Conservation (phyloP, 2,329 filamentous ascomycete species). For the Aureobasidium sp. region DNA sequence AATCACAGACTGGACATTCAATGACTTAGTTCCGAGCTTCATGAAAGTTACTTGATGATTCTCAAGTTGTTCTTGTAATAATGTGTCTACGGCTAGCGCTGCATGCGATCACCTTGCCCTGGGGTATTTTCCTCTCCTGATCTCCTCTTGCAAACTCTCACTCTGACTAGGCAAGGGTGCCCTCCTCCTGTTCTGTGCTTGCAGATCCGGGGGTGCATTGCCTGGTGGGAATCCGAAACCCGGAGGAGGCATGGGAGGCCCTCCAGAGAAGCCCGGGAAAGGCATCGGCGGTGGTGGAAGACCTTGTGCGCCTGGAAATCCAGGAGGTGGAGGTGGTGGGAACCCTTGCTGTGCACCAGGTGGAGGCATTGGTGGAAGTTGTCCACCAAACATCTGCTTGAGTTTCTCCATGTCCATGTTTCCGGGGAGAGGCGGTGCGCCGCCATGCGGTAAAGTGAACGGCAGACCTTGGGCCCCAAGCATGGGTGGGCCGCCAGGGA, state of each 20-base stretch:
- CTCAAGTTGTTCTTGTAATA: no score
- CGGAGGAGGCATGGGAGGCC: slow-evolving; percentile 19
- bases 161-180: slow-evolving; percentile 75
- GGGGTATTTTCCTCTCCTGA: slow-evolving; percentile 48
- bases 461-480: slow-evolving; percentile 16
- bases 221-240: slow-evolving; percentile 21
- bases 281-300: slow-evolving; percentile 23
- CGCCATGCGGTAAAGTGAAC: slow-evolving; percentile 15
- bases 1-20: no score
- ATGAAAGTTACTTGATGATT: no score
- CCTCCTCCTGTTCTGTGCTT: slow-evolving; percentile 40
- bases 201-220: not conserved
- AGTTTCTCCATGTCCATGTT: slow-evolving; percentile 26
- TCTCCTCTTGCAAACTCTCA: slow-evolving; percentile 71
- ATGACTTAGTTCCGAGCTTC: no score
- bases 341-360: slow-evolving; percentile 13
- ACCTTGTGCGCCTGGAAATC: slow-evolving; percentile 14
- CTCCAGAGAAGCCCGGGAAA: slow-evolving; percentile 16
- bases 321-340: slow-evolving; percentile 23
- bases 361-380: slow-evolving; percentile 21
- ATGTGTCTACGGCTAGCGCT: not conserved
- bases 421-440: slow-evolving; percentile 17
- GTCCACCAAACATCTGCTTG: slow-evolving; percentile 22
- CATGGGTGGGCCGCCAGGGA: slow-evolving; percentile 19
- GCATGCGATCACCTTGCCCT: slow-evolving; percentile 18